Evolutionary conservation across 208 protist genomes (phyloP), one percentile per base, ranked within the genome.

Genomic region (Trypanosoma grayi): DNA sequence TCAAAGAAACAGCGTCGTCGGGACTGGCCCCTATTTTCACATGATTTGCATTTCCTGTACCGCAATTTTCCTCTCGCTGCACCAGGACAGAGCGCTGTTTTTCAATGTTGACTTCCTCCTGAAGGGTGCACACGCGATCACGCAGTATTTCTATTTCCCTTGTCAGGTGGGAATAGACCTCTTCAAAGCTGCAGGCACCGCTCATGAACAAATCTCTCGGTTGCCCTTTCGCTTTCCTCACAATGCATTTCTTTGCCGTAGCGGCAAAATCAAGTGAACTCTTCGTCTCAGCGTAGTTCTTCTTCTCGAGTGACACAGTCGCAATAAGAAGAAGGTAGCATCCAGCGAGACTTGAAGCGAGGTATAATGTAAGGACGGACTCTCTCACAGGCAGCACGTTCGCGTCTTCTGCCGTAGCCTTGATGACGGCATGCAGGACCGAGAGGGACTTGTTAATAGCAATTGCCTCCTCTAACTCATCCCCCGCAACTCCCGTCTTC

Each of bases 361-460:
- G 52, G 65, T 93, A 88, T 2, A 70, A 72, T 8, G 73, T 85
- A 27, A 93, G 73, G 33, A 93, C 47, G 16, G 75, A 77, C 27
- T 93, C 75, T 11, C 81, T 58, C 31, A 66, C 74, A 24, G 79
- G 79, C 36, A 75, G 58, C 28, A 81, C 56, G 39, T 77, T 70
- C 18, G 65, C 60, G 8, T 79, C 77, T 16, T 65, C 57, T 33
- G 57, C 68, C 25, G 51, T 62, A 10, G 75, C 67, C 40, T 67
- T 68, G 13, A 92, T 63, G 30, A 94, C 71, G 47, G 85, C 75
- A 60, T 95, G 83, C 37, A 98, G 79, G 24, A 81, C 83, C 39
- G 83, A 85, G 20, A 98, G 81, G 1, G 92, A 97, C 50, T 83
- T 68, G 71, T 97, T 97, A 64, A 98, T 98, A 64, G 83, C 79